Evolutionary conservation across 331 rosid species (phyloP).

Genomic region (Saraca asoca): DNA sequence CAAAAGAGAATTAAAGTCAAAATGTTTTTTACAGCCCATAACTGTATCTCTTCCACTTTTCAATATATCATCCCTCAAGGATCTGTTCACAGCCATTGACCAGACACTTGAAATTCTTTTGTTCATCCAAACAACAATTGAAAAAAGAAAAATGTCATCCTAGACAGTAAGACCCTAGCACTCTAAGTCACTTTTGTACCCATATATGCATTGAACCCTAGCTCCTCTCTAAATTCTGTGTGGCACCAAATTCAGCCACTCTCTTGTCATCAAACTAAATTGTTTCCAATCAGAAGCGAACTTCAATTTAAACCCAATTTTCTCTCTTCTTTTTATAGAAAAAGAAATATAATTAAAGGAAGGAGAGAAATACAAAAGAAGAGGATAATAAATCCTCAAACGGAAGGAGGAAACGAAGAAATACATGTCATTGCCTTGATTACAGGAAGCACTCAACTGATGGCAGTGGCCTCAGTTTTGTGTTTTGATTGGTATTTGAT

Average conservation of each 20-base stretch:
- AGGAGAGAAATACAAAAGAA: no score
- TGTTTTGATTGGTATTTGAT: no score
- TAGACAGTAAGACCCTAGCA: not conserved
- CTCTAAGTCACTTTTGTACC: not conserved
- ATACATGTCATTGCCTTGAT: no score
- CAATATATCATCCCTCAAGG: not conserved
- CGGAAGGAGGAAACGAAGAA: no score
- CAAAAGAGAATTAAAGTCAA: not conserved
- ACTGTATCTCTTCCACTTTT: not conserved
- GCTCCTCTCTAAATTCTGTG: conserved; percentile 1
- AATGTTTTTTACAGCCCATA: not conserved
- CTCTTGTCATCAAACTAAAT: not conserved
- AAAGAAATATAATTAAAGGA: no score
- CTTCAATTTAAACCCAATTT: no score
- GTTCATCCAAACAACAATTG: conserved; percentile 3
- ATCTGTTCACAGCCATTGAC: conserved; percentile 1
- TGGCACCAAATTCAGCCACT: not conserved
- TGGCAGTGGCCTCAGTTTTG: no score
- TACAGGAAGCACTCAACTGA: no score
- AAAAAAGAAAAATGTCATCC: not conserved
- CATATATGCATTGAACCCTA: not conserved
- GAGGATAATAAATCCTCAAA: no score
- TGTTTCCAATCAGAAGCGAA: not conserved
- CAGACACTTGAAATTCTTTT: conserved; percentile 8
- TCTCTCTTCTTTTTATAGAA: no score